These are phyloP conservation scores for Trichoderma erinaceum DNA, from an alignment of 495 filamentous ascomycete species.

Conservation along the genomic window DNA sequence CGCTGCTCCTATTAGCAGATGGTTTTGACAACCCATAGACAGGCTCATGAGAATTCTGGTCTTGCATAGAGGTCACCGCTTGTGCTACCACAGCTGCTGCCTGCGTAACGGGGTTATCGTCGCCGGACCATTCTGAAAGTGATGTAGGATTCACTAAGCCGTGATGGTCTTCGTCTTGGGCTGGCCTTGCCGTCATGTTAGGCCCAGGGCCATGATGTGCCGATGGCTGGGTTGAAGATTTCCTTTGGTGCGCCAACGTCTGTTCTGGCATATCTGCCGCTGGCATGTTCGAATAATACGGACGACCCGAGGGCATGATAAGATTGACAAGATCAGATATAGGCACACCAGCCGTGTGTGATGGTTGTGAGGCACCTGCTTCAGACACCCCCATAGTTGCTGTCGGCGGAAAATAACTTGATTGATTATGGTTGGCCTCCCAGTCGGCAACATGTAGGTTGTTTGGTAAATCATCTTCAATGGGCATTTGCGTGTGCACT, in stretches of 20 bases:
- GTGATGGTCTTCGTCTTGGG: background rate
- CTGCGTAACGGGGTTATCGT: background rate
- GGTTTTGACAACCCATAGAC: background rate
- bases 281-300: background rate
- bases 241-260: background rate
- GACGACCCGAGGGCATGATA: background rate
- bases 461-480: background rate
- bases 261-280: background rate
- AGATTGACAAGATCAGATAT: constrained; percentile 2
- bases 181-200: background rate
- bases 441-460: background rate
- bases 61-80: background rate
- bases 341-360: background rate
- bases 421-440: background rate
- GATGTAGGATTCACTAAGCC: background rate
- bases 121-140: background rate
- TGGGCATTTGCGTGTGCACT: background rate
- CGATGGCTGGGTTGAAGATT: background rate
- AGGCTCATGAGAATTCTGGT: background rate
- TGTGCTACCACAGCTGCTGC: background rate
- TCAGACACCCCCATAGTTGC: background rate
- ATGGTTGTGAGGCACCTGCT: background rate
- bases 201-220: background rate
- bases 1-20: background rate
- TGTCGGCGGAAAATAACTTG: background rate